Percentiles rank a stretch among this genome's conserved stretches.
Evolutionary conservation across 768 basidiomycete species (phyloP).

Genomic region (Coprinellus micaceus): DNA sequence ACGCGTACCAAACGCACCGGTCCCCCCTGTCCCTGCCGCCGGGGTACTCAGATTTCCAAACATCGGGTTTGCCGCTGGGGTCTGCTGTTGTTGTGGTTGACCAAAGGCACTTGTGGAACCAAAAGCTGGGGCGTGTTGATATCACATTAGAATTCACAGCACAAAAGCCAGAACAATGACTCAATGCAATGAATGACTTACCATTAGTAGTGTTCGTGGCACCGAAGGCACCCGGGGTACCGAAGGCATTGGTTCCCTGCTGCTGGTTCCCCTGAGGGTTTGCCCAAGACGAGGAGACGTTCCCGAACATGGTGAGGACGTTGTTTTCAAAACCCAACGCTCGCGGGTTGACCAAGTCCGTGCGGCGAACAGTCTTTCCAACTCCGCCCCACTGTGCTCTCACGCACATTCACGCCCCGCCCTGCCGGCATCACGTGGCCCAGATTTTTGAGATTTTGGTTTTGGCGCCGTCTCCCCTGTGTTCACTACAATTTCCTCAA

Average conservation of each 20-base stretch:
- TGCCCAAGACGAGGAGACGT: slow-evolving; percentile 54
- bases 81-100: slow-evolving; percentile 55
- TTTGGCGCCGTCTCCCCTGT: neutral
- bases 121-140: slow-evolving; percentile 37
- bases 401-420: neutral
- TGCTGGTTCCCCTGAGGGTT: slow-evolving; percentile 65
- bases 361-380: slow-evolving; percentile 18
- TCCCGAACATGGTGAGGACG: slow-evolving; percentile 53
- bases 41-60: slow-evolving; percentile 58
- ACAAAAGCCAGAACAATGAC: slow-evolving; percentile 22
- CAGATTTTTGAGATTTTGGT: slow-evolving; percentile 5
- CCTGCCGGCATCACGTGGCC: slow-evolving; percentile 2
- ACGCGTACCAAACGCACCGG: slow-evolving; percentile 16
- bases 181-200: slow-evolving; percentile 29
- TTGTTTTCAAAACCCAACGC: slow-evolving; percentile 2
- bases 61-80: slow-evolving; percentile 71
- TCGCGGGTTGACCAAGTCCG: slow-evolving; percentile 18
- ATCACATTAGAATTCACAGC: neutral
- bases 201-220: slow-evolving; percentile 35
- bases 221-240: slow-evolving; percentile 67
- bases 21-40: slow-evolving; percentile 14
- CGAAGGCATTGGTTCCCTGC: slow-evolving; percentile 60
- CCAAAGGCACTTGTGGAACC: slow-evolving; percentile 57
- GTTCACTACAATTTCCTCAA: slow-evolving; percentile 18
- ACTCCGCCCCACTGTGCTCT: slow-evolving; percentile 25